Percentiles rank a stretch among this genome's conserved stretches.
phyloP scores from a whole-genome alignment of 352 stramenopile species.

The Pythium chondricola region DNA sequence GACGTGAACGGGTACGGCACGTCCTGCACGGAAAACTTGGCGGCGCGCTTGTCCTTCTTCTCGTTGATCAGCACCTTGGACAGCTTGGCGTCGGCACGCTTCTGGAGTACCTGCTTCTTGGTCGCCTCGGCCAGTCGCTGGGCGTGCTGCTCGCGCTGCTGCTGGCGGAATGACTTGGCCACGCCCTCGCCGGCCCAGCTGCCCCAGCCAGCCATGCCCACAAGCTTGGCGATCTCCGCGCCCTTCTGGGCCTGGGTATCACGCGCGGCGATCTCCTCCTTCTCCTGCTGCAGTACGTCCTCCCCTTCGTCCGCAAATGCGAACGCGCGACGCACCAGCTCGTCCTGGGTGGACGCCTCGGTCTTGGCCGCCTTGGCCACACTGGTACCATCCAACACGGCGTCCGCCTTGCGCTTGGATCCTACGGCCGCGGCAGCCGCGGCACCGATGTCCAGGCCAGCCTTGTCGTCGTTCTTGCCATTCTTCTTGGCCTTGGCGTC shows the following conservation, averaged over 20 bases:
- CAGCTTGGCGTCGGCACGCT: conserved; percentile 68
- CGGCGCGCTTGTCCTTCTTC: conserved; percentile 86
- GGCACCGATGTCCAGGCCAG: conserved; percentile 15
- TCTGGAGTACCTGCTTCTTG: conserved; percentile 62
- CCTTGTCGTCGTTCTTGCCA: background rate
- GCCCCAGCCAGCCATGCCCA: conserved; percentile 88
- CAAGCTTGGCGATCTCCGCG: conserved; percentile 68
- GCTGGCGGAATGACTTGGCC: conserved; percentile 77
- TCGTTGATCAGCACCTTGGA: conserved; percentile 78
- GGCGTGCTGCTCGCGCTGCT: conserved; percentile 73
- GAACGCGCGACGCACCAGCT: conserved; percentile 95
- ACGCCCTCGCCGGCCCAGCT: conserved; percentile 85
- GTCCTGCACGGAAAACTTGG: conserved; percentile 79
- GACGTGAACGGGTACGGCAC: conserved; percentile 98
- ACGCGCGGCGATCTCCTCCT: conserved; percentile 65
- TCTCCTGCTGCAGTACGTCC: conserved; percentile 93
- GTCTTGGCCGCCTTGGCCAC: conserved; percentile 35
- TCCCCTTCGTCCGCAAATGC: conserved; percentile 88
- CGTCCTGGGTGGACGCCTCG: conserved; percentile 63
- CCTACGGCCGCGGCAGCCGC: conserved; percentile 15
- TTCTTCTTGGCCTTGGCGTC: conserved; percentile 17
- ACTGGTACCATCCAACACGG: conserved; percentile 23
- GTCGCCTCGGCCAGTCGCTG: conserved; percentile 58
- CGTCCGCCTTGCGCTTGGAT: conserved; percentile 49
- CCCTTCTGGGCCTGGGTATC: conserved; percentile 72